Evolutionary conservation across 768 basidiomycete species (phyloP), one percentile per base, ranked within the genome.

Genomic region (Leccinum truebloodii): DNA sequence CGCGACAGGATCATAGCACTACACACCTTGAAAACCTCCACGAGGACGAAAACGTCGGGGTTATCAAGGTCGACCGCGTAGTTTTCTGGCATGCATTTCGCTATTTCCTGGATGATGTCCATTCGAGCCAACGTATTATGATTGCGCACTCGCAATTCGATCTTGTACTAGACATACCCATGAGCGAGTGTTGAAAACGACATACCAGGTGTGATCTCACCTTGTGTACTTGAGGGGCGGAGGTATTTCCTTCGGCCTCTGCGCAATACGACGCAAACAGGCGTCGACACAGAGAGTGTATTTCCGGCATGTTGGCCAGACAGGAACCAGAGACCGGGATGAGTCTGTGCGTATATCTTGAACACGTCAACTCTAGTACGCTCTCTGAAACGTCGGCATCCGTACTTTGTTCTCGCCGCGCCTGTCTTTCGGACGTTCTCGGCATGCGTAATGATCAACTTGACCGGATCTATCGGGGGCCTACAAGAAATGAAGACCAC

Each of bases 401-500:
- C 76, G 16, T 67, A 89, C 92, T 85, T 80, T 46, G 90, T 92
- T 48, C 81, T 80, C 3, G 87, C 82, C 5, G 84, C 73, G 3
- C 90, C 89, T 2, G 87, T 88, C 18, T 71, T 74, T 59, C 84
- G 73, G 2, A 93, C 82, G 57, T 83, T 83, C 59, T 85, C 76
- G 7, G 93, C 76, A 65, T 91, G 84, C 54, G 82, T 83, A 20
- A 81, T 68, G 28, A 91, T 83, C 18, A 94, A 76, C 62, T 83
- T 77, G 20, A 93, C 86, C 1, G 92, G 90, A 69, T 94, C 86
- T 24, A 92, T 79, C 0, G 92, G 92, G 1, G 85, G 78, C 72
- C 83, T 88, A 72, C 89, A 93, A 10, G 90, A 87, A 50, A 94
- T 88, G 71, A 92, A 92, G 28, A 91, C 75, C 14, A 92, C 92